Conservation (phyloP, 179 eudicot species). For the Silene vulgaris region DNA sequence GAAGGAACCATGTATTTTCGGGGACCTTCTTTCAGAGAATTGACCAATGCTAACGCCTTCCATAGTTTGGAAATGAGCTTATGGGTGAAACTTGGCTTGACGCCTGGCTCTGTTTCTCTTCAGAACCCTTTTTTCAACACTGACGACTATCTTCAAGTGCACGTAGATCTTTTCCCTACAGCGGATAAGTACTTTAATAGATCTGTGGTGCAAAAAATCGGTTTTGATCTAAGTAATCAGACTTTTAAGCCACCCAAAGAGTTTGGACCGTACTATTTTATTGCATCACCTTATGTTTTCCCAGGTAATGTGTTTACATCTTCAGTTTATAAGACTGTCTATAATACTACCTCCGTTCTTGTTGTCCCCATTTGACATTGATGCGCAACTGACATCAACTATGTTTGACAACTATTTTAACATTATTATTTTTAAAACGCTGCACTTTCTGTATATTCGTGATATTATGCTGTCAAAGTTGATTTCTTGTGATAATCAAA, state of each 20-base stretch:
- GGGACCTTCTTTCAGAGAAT: constrained; percentile 68
- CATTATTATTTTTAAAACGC: too few relatives aligned
- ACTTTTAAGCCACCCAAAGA: constrained; percentile 69
- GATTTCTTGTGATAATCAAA: too few relatives aligned
- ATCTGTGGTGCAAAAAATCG: constrained; percentile 58
- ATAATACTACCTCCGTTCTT: background rate
- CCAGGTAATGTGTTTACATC: constrained; percentile 44
- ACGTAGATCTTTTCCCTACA: constrained; percentile 60
- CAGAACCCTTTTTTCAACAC: constrained; percentile 61
- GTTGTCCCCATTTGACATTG: too few relatives aligned
- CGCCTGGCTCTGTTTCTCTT: constrained; percentile 80
- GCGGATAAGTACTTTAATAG: constrained; percentile 47
- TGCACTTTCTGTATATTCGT: too few relatives aligned
- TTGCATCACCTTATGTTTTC: constrained; percentile 59
- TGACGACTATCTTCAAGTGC: constrained; percentile 69
- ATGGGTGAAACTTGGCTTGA: constrained; percentile 55
- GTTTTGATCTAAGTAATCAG: constrained; percentile 65
- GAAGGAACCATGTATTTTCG: constrained; percentile 71
- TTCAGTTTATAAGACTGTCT: background rate
- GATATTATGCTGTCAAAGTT: too few relatives aligned
- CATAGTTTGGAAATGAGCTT: constrained; percentile 62
- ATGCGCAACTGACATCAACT: too few relatives aligned
- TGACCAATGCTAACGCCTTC: constrained; percentile 53
- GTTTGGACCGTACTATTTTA: constrained; percentile 81
- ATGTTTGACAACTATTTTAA: too few relatives aligned